Conservation (phyloP, 139 green algal species). For the Chlamydomonas sp. region DNA sequence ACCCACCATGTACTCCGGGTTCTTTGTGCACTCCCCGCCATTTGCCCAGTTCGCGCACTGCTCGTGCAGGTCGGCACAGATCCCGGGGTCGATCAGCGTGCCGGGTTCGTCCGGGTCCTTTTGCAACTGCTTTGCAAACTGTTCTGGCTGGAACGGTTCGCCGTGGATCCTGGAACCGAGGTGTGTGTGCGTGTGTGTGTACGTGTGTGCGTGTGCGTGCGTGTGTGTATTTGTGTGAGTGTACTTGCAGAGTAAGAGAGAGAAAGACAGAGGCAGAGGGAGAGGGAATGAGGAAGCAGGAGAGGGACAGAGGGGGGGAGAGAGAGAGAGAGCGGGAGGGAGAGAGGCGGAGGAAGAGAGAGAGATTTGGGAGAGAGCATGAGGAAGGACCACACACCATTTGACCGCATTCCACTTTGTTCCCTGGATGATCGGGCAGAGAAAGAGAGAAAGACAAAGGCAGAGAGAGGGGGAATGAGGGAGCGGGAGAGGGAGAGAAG, state of each 20-base stretch:
- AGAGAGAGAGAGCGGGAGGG: too few relatives aligned
- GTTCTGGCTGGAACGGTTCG: background rate
- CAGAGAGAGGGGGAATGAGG: too few relatives aligned
- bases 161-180: constrained; percentile 7
- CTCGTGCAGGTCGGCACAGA: constrained; percentile 20
- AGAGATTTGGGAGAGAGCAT: background rate
- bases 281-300: too few relatives aligned
- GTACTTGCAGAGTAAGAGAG: too few relatives aligned
- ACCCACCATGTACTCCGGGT: constrained; percentile 36
- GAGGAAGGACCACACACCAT: background rate
- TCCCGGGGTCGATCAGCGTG: constrained; percentile 2
- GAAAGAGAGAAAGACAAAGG: too few relatives aligned
- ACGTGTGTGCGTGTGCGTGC: too few relatives aligned
- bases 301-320: too few relatives aligned
- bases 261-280: too few relatives aligned
- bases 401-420: constrained; percentile 22
- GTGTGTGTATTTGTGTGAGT: too few relatives aligned
- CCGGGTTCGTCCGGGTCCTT: background rate
- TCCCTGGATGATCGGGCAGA: constrained; percentile 9
- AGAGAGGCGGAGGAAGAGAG: background rate
- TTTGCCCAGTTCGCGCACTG: constrained; percentile 24
- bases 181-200: too few relatives aligned
- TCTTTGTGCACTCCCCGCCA: constrained; percentile 31
- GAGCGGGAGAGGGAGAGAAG: too few relatives aligned
- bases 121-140: background rate